Conservation (phyloP, 768 basidiomycete genomes). For the Ramaria sp. region DNA sequence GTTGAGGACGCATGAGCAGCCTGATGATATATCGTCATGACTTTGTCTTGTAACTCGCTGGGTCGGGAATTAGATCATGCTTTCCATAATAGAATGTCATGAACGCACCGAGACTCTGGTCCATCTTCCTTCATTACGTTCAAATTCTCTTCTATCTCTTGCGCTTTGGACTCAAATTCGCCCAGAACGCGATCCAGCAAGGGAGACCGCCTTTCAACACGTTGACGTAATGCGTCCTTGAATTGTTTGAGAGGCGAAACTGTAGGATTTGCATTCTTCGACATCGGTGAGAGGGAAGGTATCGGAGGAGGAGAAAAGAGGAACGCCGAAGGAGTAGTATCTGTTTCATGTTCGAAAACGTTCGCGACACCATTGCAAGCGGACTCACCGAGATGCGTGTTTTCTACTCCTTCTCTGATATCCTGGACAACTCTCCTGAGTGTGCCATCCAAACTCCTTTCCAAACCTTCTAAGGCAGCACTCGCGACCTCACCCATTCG, state of each 20-base stretch:
- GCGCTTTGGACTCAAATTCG: constrained; percentile 49
- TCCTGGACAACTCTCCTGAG: constrained; percentile 24
- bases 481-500: constrained; percentile 55
- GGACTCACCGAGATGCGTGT: constrained; percentile 21
- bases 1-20: constrained; percentile 38
- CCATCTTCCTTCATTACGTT: constrained; percentile 32
- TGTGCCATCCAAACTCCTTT: constrained; percentile 24
- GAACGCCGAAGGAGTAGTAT: constrained; percentile 38
- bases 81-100: background rate
- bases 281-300: constrained; percentile 31
- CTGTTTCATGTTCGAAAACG: constrained; percentile 23
- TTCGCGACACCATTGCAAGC: background rate
- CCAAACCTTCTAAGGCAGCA: constrained; percentile 36
- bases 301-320: constrained; percentile 46
- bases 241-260: constrained; percentile 51
- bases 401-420: constrained; percentile 19
- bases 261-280: constrained; percentile 22
- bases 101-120: constrained; percentile 34
- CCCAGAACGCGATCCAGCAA: constrained; percentile 47
- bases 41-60: constrained; percentile 32
- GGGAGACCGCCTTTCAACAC: constrained; percentile 55
- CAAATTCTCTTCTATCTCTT: constrained; percentile 50
- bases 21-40: constrained; percentile 38
- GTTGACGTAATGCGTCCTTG: constrained; percentile 46
- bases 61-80: background rate